These are phyloP conservation scores for Aspergillus neotritici DNA, from an alignment of 2,329 filamentous ascomycete species.

Conservation along the genomic window DNA sequence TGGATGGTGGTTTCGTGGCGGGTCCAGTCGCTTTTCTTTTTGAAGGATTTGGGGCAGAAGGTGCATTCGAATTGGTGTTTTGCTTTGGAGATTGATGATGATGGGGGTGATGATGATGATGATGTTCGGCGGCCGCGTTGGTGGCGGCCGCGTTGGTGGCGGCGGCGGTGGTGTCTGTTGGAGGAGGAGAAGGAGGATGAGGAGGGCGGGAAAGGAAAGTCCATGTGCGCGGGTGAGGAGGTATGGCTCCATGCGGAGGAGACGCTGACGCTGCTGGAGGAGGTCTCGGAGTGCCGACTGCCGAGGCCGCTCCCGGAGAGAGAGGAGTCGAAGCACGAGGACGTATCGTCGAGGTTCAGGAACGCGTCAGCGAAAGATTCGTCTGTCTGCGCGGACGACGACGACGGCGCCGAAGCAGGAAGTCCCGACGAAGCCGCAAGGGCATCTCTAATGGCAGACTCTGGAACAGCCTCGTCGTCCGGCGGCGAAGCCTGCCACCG, in stretches of 20 bases:
- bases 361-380: constrained; percentile 1
- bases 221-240: constrained; percentile 19
- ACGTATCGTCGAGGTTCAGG: constrained; percentile 26
- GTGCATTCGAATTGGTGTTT: constrained; percentile 41
- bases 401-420: not conserved
- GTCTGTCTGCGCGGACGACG: constrained; percentile 3
- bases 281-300: constrained; percentile 25
- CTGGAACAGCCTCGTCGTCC: constrained; percentile 41
- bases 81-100: not conserved
- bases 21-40: constrained; percentile 47
- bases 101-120: not conserved
- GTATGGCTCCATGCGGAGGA: constrained; percentile 32
- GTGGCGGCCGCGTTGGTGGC: constrained; percentile 2
- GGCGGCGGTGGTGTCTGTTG: constrained; percentile 7
- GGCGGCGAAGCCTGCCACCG: constrained; percentile 43
- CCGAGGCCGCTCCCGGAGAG: constrained; percentile 23
- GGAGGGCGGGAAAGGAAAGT: too few species aligned
- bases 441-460: constrained; percentile 37
- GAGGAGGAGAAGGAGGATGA: constrained; percentile 20
- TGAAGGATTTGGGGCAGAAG: constrained; percentile 46
- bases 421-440: constrained; percentile 16
- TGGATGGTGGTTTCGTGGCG: constrained; percentile 49
- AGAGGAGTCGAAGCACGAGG: constrained; percentile 26
- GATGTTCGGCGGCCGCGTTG: not conserved
- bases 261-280: constrained; percentile 25